Evolutionary conservation across 306 rosid genomes (phyloP).

Genomic region (Rosa chinensis): DNA sequence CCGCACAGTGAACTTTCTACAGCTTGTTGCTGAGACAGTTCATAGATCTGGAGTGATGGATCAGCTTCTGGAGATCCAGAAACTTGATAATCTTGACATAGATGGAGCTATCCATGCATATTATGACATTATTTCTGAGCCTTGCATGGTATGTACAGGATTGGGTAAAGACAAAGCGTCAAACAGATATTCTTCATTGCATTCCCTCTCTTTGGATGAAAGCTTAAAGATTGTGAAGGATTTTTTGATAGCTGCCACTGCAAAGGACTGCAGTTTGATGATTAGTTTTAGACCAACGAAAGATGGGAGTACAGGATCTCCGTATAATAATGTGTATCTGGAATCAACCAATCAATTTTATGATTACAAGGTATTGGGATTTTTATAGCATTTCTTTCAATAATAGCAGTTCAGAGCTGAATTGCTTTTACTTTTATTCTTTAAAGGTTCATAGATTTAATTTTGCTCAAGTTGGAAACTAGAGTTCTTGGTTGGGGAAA

Average conservation of each 20-base stretch:
- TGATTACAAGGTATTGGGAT: conserved; percentile 70
- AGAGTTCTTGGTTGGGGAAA: conserved; percentile 12
- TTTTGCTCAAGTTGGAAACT: background rate
- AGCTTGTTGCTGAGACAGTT: conserved; percentile 69
- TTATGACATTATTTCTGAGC: conserved; percentile 66
- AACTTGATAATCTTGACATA: conserved; percentile 79
- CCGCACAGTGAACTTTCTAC: conserved; percentile 55
- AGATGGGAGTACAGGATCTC: conserved; percentile 46
- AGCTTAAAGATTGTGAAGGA: conserved; percentile 73
- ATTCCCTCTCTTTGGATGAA: conserved; percentile 73
- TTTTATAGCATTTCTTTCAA: conserved; percentile 4
- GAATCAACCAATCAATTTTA: conserved; percentile 66
- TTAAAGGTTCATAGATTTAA: background rate
- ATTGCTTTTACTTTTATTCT: background rate
- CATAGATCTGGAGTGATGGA: conserved; percentile 62
- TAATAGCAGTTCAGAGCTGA: background rate
- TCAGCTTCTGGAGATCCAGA: conserved; percentile 76
- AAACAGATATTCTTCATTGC: conserved; percentile 55
- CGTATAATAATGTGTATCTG: conserved; percentile 43
- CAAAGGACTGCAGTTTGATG: conserved; percentile 94
- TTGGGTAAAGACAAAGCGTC: conserved; percentile 45
- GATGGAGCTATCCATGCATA: conserved; percentile 94
- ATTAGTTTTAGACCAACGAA: conserved; percentile 67
- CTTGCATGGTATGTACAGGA: conserved; percentile 65
- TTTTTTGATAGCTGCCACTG: conserved; percentile 80